A percentile compares a stretch with the other conserved stretches of the same genome.
These are phyloP conservation scores for Ajuga chamaepitys DNA, from an alignment of 257 asterid species.

Conservation along the genomic window DNA sequence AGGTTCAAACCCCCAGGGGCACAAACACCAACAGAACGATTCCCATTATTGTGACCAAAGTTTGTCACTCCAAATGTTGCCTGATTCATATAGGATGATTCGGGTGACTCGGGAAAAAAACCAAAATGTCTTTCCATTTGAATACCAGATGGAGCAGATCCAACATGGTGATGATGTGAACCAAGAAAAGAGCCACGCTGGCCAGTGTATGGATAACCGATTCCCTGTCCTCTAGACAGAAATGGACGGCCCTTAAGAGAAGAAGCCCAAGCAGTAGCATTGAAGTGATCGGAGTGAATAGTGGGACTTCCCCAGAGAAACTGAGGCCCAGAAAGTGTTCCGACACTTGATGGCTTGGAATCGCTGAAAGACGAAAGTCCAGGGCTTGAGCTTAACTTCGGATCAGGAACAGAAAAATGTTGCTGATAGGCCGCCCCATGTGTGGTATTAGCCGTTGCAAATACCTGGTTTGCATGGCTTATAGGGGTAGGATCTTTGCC, in stretches of 20 bases:
- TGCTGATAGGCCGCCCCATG: slow-evolving; percentile 30
- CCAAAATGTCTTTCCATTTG: slow-evolving; percentile 75
- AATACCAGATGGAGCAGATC: slow-evolving; percentile 93
- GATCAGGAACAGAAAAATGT: slow-evolving; percentile 39
- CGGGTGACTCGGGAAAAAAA: slow-evolving; percentile 77
- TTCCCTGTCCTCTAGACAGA: slow-evolving; percentile 39
- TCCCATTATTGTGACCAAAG: slow-evolving; percentile 41
- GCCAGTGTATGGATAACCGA: slow-evolving; percentile 44
- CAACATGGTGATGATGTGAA: slow-evolving; percentile 57
- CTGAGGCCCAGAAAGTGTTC: slow-evolving; percentile 91
- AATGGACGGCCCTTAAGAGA: slow-evolving; percentile 40
- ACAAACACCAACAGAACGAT: slow-evolving; percentile 34
- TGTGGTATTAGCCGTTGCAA: slow-evolving; percentile 11
- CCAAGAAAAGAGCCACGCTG: slow-evolving; percentile 44
- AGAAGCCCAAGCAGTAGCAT: slow-evolving; percentile 52
- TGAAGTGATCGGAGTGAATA: slow-evolving; percentile 40
- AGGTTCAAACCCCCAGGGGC: slow-evolving; percentile 47
- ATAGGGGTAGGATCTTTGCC: slow-evolving; percentile 67
- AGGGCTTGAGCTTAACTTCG: slow-evolving; percentile 50
- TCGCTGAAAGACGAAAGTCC: slow-evolving; percentile 54
- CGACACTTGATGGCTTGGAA: slow-evolving; percentile 61
- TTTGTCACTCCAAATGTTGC: slow-evolving; percentile 40
- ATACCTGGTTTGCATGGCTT: slow-evolving; percentile 28
- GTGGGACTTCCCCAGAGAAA: slow-evolving; percentile 96
- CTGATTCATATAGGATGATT: slow-evolving; percentile 51